These are phyloP conservation scores for Sphagnum magellanicum DNA, from an alignment of 228 moss, liverwort and hornwort genomes.

Conservation along the genomic window DNA sequence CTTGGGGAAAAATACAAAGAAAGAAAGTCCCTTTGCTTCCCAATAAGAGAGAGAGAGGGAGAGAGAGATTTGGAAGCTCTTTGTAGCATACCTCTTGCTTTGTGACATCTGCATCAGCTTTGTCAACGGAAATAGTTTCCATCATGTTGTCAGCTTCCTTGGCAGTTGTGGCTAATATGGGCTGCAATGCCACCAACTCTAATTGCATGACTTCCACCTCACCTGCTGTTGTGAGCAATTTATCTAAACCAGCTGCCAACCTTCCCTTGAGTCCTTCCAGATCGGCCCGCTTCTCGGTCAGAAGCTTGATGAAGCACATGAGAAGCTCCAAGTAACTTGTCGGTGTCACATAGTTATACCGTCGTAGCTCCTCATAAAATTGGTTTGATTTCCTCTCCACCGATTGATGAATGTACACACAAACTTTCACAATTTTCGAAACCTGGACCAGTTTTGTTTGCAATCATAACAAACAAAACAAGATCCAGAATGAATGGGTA, in stretches of 20 bases:
- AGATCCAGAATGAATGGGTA: too few relatives aligned
- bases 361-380: constrained; percentile 65
- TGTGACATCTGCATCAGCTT: constrained; percentile 65
- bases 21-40: too few relatives aligned
- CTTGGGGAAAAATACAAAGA: too few relatives aligned
- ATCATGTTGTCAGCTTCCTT: constrained; percentile 97
- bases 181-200: constrained; percentile 52
- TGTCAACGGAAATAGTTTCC: constrained; percentile 63
- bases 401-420: constrained; percentile 86
- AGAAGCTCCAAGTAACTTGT: constrained; percentile 90
- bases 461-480: too few relatives aligned
- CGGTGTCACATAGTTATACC: constrained; percentile 83
- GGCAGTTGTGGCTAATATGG: constrained; percentile 59
- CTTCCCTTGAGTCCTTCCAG: constrained; percentile 66
- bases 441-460: constrained; percentile 18
- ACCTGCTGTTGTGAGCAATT: constrained; percentile 51
- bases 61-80: too few relatives aligned
- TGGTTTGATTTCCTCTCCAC: constrained; percentile 68
- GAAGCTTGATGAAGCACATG: constrained; percentile 67
- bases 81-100: constrained; percentile 35
- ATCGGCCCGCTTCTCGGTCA: constrained; percentile 53
- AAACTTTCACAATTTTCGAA: constrained; percentile 34
- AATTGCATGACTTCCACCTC: constrained; percentile 72
- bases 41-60: too few relatives aligned
- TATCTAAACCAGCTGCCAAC: constrained; percentile 65